A percentile compares a stretch with the other conserved stretches of the same genome.
Conservation (phyloP, 805 yeast genomes). For the Kazachstania bromeliacearum region DNA sequence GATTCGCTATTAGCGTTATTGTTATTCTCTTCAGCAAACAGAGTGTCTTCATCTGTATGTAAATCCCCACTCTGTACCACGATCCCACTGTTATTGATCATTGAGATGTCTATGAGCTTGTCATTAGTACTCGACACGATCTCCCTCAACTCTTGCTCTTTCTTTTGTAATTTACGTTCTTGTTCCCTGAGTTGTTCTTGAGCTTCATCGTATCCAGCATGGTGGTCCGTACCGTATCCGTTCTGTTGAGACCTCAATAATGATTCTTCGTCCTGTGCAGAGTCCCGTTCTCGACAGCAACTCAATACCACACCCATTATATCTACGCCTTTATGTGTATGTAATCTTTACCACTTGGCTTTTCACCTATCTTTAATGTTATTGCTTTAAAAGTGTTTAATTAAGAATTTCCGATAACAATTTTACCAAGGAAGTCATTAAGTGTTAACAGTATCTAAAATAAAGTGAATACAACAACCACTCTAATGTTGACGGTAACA, state of each 20-base stretch:
- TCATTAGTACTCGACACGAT: conserved; percentile 29
- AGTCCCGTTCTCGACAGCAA: conserved; percentile 16
- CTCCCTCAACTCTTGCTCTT: conserved; percentile 24
- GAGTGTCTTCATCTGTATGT: conserved; percentile 29
- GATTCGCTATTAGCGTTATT: background rate
- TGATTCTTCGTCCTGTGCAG: conserved; percentile 20
- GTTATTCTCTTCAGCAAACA: conserved; percentile 33
- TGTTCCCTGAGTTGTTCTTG: conserved; percentile 19
- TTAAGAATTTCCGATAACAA: too few relatives aligned
- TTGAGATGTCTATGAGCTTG: conserved; percentile 29
- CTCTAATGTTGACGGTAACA: too few relatives aligned
- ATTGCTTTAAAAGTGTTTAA: too few relatives aligned
- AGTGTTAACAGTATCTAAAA: too few relatives aligned
- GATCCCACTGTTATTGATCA: conserved; percentile 30
- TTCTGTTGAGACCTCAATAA: conserved; percentile 21
- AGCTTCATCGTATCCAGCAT: conserved; percentile 12
- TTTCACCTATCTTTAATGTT: too few relatives aligned
- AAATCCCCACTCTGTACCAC: conserved; percentile 18
- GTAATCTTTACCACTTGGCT: background rate
- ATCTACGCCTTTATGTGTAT: background rate
- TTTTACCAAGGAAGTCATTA: too few relatives aligned
- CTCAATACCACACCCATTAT: conserved; percentile 25
- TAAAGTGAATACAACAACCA: too few relatives aligned
- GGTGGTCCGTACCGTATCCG: conserved; percentile 14
- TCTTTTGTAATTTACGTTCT: conserved; percentile 16